Evolutionary conservation across 2,329 filamentous ascomycete species (phyloP).

Genomic region (Colletotrichum cordylinicola): DNA sequence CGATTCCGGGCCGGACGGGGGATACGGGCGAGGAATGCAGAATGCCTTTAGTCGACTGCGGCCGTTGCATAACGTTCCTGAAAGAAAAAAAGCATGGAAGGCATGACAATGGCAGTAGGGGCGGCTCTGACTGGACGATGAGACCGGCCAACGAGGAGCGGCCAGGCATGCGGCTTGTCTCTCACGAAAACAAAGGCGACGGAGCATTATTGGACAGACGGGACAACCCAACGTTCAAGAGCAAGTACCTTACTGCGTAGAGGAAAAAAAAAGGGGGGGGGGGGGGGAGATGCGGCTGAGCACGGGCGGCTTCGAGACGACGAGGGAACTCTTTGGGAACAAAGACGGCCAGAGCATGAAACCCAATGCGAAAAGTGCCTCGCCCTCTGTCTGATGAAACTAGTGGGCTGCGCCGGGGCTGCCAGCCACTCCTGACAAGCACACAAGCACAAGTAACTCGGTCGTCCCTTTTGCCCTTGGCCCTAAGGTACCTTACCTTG

Average conservation of each 20-base stretch:
- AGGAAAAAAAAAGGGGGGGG: neutral
- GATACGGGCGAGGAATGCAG: neutral
- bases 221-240: neutral
- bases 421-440: neutral
- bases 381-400: constrained; percentile 6
- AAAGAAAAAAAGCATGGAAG: neutral
- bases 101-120: neutral
- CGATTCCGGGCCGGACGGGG: neutral
- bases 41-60: neutral
- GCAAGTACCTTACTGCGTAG: too few relatives aligned
- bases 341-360: constrained; percentile 16
- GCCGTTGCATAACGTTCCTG: neutral
- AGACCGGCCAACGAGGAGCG: neutral
- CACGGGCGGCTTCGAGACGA: constrained; percentile 10
- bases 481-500: neutral
- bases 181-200: neutral
- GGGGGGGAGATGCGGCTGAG: neutral
- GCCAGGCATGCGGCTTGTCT: neutral
- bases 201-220: neutral
- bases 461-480: neutral
- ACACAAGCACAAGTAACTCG: neutral
- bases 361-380: constrained; percentile 2
- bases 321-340: neutral
- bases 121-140: neutral
- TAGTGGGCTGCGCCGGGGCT: constrained; percentile 9